These are phyloP conservation scores for Neofusicoccum kwambonambiense DNA, from an alignment of 2,329 filamentous ascomycete genomes.

Conservation along the genomic window DNA sequence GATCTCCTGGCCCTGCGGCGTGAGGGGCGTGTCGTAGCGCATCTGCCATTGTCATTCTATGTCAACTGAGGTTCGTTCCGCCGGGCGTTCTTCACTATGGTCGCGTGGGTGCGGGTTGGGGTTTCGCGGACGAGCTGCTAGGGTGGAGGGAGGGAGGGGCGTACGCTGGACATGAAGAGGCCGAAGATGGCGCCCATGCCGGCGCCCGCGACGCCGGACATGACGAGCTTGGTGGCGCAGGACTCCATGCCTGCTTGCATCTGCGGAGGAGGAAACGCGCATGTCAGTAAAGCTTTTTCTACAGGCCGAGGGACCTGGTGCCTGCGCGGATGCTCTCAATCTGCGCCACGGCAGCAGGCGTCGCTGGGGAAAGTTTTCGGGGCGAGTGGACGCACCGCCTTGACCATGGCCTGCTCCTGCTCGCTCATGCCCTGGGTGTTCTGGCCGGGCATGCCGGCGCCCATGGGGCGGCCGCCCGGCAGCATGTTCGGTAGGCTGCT, in stretches of 20 bases:
- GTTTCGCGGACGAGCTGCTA: neutral
- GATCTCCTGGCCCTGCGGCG: slow-evolving; percentile 50
- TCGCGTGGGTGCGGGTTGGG: neutral
- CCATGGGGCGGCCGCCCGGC: slow-evolving; percentile 15
- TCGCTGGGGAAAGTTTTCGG: neutral
- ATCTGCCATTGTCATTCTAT: slow-evolving; percentile 58
- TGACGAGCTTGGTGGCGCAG: slow-evolving; percentile 81
- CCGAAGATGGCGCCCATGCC: slow-evolving; percentile 92
- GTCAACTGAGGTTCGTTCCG: neutral
- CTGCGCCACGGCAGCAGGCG: neutral
- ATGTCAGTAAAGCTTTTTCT: slow-evolving; percentile 2
- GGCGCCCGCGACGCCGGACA: slow-evolving; percentile 92
- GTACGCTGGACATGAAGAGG: slow-evolving; percentile 94
- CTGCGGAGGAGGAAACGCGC: slow-evolving; percentile 44
- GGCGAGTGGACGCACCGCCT: slow-evolving; percentile 35
- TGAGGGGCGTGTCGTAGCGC: slow-evolving; percentile 94
- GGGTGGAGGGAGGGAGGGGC: slow-evolving; percentile 33
- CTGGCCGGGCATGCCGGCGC: slow-evolving; percentile 8
- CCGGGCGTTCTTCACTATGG: neutral
- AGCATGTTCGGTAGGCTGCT: slow-evolving; percentile 6
- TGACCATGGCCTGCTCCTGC: slow-evolving; percentile 51
- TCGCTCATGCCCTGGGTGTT: slow-evolving; percentile 34
- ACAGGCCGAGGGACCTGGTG: neutral
- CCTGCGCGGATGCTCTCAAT: neutral
- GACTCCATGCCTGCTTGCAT: slow-evolving; percentile 87